Conservation (phyloP, 2,329 filamentous ascomycete genomes). For the Akanthomyces dipterigenus region DNA sequence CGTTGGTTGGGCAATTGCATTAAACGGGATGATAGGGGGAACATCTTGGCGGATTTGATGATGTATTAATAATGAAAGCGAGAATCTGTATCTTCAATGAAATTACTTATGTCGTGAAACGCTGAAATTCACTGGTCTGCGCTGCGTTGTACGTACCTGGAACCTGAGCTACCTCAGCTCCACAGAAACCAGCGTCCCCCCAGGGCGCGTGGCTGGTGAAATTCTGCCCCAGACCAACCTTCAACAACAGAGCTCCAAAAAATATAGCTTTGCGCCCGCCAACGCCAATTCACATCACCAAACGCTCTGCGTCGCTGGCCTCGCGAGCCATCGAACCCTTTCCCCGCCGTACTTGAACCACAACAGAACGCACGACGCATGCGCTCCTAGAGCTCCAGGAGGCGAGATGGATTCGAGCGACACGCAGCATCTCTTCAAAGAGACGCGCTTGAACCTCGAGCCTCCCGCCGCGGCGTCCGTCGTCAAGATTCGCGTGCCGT, state of each 20-base stretch:
- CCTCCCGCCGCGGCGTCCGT: conserved; percentile 61
- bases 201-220: not conserved
- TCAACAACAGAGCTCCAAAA: not conserved
- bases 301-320: conserved; percentile 14
- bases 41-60: not conserved
- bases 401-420: conserved; percentile 59
- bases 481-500: conserved; percentile 63
- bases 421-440: conserved; percentile 69
- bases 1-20: not conserved
- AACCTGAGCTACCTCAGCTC: not conserved
- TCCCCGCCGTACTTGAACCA: too few relatives aligned
- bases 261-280: not conserved
- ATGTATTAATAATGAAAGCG: not conserved
- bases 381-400: conserved; percentile 30
- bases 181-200: not conserved
- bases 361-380: not conserved
- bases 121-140: not conserved
- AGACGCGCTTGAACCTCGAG: conserved; percentile 79
- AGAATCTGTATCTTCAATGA: not conserved
- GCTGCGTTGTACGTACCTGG: not conserved
- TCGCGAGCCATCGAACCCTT: conserved; percentile 8
- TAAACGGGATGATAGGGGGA: not conserved
- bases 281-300: not conserved
- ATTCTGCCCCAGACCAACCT: conserved; percentile 11
- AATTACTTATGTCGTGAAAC: not conserved